These are phyloP conservation scores for Litchi chinensis DNA, from an alignment of 345 rosid genomes.

Conservation along the genomic window DNA sequence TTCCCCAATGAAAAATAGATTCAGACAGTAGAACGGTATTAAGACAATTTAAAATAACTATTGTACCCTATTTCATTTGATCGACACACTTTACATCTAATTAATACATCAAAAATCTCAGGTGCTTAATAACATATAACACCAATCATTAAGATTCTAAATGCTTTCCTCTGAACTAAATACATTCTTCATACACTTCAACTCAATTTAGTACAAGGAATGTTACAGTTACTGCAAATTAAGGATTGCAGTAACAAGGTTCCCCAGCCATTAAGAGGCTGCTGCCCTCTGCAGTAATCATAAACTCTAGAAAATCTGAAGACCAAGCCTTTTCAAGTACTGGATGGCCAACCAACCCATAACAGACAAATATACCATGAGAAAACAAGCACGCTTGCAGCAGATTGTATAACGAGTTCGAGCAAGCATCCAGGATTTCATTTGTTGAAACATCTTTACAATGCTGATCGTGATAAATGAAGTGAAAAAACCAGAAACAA, in stretches of 20 bases:
- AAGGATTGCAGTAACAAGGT: constrained; percentile 3
- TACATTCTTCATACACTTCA: background rate
- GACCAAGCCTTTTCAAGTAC: constrained; percentile 52
- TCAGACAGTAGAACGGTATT: too few species aligned
- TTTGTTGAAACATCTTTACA: constrained; percentile 37
- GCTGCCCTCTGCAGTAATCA: constrained; percentile 22
- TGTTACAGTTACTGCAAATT: constrained; percentile 17
- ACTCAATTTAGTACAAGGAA: constrained; percentile 10
- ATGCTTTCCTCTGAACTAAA: background rate
- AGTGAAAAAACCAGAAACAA: constrained; percentile 58
- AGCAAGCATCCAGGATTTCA: constrained; percentile 40
- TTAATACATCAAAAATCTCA: background rate
- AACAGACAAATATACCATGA: constrained; percentile 54
- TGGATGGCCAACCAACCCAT: constrained; percentile 61
- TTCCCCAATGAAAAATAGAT: too few species aligned
- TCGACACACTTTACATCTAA: too few species aligned
- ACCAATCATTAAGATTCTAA: background rate
- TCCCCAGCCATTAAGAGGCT: constrained; percentile 3
- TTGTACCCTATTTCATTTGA: too few species aligned
- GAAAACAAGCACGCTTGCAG: constrained; percentile 63
- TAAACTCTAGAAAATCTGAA: constrained; percentile 33
- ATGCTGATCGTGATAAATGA: constrained; percentile 52
- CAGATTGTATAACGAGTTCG: constrained; percentile 13
- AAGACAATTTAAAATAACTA: too few species aligned
- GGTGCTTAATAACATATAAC: constrained; percentile 5